These are phyloP conservation scores for Penicillium manginii DNA, from an alignment of 495 filamentous ascomycete species.

Conservation along the genomic window DNA sequence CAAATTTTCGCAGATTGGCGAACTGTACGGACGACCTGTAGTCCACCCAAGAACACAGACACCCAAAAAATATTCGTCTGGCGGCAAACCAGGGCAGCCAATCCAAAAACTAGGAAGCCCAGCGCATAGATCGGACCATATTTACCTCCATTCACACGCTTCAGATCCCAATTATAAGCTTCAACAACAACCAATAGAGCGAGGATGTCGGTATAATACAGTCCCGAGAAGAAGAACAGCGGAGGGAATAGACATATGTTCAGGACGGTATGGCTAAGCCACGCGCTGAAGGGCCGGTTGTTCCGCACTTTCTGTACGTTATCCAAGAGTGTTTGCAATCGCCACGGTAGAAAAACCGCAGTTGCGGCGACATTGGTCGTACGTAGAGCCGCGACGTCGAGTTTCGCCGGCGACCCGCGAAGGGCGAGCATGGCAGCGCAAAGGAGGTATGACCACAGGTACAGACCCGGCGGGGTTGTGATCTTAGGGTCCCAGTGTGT, in stretches of 20 bases:
- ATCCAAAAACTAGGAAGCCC: constrained; percentile 56
- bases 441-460: constrained; percentile 55
- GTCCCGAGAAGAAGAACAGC: constrained; percentile 89
- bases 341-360: constrained; percentile 44
- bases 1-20: constrained; percentile 32
- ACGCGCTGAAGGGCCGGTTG: constrained; percentile 40
- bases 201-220: constrained; percentile 92
- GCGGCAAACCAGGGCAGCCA: constrained; percentile 71
- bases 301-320: constrained; percentile 42
- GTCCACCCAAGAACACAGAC: constrained; percentile 78
- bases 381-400: constrained; percentile 43
- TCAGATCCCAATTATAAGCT: constrained; percentile 66
- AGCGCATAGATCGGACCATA: constrained; percentile 27
- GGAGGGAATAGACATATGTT: constrained; percentile 89
- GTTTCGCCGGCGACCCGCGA: constrained; percentile 43
- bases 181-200: constrained; percentile 63
- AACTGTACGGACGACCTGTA: constrained; percentile 61
- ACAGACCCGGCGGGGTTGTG: constrained; percentile 93
- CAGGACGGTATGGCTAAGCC: constrained; percentile 64
- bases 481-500: constrained; percentile 91
- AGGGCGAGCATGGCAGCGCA: constrained; percentile 39
- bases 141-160: constrained; percentile 23
- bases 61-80: constrained; percentile 99
- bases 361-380: constrained; percentile 45
- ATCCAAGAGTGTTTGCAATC: constrained; percentile 46